Base-by-base conservation (phyloP, 1,284 basidiomycete species). In the Tausonia pullulans region DNA sequence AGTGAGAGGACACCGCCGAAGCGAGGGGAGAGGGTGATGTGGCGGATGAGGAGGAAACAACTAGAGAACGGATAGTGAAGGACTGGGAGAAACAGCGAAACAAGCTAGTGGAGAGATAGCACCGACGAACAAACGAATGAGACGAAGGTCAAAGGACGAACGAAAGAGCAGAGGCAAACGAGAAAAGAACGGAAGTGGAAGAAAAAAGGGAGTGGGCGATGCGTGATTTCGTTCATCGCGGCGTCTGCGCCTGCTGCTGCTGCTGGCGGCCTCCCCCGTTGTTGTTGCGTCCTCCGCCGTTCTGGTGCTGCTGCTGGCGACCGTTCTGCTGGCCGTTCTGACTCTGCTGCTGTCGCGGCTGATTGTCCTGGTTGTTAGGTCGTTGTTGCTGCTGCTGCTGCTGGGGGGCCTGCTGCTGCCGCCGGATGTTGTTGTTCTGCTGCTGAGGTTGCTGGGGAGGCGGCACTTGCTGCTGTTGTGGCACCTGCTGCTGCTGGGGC, bases 401-500 rank as follows among this genome's bases (percentile, higher is more conserved):
- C 53, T 64, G 67, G 4, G 49, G 63, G 4, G 3, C 43, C 53
- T 61, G 65, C 57, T 41, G 48, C 61, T 43, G 64, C 64, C 27
- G 53, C 56, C 67, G 63, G 13, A 53, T n/a, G 14, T 50, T 53
- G 57, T 52, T 46, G 41, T 62, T 44, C 43, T 50, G 61, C 54
- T 62, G 62, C 27, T 57, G 64, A 45, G 44, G 61, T 60, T 50
- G 64, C 59, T 16, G 65, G 60, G 66, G 61, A 41, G 67, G 58
- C 45, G 52, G 55, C 57, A 66, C 68, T 39, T 65, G 64, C 39
- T 58, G 64, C 55, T 66, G 62, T 39, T 59, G 57, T 46, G 56
- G 62, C 57, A 66, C 68, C 41, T 65, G 64, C 39, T 58, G 64
- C 55, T 66, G 62, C 45, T 59, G 57, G 61, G 45, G n/a, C 5